Evolutionary conservation across 202 grass and related monocot species (phyloP).

Genomic region (Digitaria exilis): DNA sequence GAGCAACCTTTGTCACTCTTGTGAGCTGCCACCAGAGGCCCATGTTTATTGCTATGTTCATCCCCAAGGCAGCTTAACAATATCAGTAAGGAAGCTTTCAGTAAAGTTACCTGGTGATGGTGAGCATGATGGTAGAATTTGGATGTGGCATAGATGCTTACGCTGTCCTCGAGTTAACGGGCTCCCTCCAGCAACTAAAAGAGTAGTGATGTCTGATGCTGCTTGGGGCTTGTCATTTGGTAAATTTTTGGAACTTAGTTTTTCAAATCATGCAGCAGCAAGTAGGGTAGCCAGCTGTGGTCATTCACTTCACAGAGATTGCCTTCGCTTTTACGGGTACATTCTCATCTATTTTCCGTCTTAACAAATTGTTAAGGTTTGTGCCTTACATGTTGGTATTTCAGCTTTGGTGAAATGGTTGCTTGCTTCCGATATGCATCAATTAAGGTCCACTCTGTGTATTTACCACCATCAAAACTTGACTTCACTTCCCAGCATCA

Average conservation of each 20-base stretch:
- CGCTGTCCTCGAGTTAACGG: conserved; percentile 72
- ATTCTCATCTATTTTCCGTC: conserved; percentile 31
- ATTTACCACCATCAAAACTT: conserved; percentile 91
- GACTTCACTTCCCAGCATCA: conserved; percentile 94
- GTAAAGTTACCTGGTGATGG: conserved; percentile 73
- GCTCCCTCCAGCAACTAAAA: conserved; percentile 90
- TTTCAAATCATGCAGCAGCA: conserved; percentile 97
- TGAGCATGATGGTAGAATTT: conserved; percentile 86
- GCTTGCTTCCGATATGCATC: conserved; percentile 94
- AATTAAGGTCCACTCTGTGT: conserved; percentile 88
- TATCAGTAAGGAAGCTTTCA: conserved; percentile 86
- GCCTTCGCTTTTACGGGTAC: conserved; percentile 98
- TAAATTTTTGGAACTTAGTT: conserved; percentile 99
- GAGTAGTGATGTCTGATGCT: conserved; percentile 99
- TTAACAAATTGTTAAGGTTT: conserved; percentile 25
- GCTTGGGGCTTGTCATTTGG: conserved; percentile 98
- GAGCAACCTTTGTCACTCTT: conserved; percentile 72
- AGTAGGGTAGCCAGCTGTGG: conserved; percentile 99
- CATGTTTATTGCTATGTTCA: conserved; percentile 99
- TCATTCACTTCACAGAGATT: conserved; percentile 98
- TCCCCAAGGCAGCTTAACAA: conserved; percentile 88
- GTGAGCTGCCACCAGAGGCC: conserved; percentile 90
- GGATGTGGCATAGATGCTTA: conserved; percentile 99
- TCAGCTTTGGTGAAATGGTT: conserved; percentile 89
- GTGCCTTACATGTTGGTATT: conserved; percentile 45